Conservation (phyloP, 2,329 filamentous ascomycete species). For the Chrysoporthe puriensis region DNA sequence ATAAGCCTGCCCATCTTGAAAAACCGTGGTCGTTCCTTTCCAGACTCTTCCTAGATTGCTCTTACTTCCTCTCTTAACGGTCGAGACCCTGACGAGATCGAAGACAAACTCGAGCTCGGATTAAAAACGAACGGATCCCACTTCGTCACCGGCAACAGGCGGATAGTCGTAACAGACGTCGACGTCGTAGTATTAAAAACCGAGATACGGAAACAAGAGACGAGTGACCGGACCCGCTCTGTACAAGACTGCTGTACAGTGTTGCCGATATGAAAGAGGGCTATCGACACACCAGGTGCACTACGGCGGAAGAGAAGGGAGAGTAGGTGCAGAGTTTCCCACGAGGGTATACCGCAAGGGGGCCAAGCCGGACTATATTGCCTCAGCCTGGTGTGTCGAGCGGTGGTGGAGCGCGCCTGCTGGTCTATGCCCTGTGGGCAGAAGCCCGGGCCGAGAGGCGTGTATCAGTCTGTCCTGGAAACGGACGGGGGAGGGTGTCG, state of each 20-base stretch:
- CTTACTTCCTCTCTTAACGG: conserved; percentile 13
- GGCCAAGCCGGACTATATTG: conserved; percentile 38
- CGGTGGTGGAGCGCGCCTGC: conserved; percentile 29
- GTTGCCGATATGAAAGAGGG: conserved; percentile 54
- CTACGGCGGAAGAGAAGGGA: conserved; percentile 40
- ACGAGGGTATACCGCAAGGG: conserved; percentile 31
- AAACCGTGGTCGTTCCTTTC: conserved; percentile 21
- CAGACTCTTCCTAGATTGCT: conserved; percentile 27
- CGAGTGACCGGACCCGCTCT: conserved; percentile 60
- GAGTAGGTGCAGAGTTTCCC: conserved; percentile 33
- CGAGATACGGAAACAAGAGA: conserved; percentile 36
- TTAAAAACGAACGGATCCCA: conserved; percentile 26
- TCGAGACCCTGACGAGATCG: conserved; percentile 7
- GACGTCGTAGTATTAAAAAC: conserved; percentile 30
- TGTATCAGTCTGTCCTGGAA: conserved; percentile 46
- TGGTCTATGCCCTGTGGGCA: conserved; percentile 44
- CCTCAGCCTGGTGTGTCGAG: conserved; percentile 27
- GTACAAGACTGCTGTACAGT: conserved; percentile 37
- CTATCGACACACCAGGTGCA: conserved; percentile 56
- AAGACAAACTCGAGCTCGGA: neutral
- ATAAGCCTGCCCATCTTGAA: conserved; percentile 90
- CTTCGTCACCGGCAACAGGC: conserved; percentile 28
- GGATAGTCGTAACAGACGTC: conserved; percentile 24
- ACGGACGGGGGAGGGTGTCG: conserved; percentile 43
- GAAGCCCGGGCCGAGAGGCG: conserved; percentile 40